Percentiles rank a stretch among this genome's conserved stretches.
Evolutionary conservation across 2,329 filamentous ascomycete species (phyloP).

Genomic region (Aureobasidium leucospermi): DNA sequence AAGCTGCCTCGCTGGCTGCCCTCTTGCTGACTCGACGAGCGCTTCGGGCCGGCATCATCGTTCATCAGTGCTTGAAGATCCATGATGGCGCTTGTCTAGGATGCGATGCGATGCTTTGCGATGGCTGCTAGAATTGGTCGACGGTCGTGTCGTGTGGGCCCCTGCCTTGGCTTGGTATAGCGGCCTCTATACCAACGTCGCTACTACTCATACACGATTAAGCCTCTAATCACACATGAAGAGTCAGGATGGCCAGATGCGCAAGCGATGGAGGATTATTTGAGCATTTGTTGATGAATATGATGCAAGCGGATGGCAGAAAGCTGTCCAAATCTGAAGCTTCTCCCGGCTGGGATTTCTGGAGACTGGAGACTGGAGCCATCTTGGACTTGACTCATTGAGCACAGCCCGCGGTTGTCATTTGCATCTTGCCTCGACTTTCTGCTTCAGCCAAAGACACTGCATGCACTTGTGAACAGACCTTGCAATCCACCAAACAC

Average conservation of each 20-base stretch:
- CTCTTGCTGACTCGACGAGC: slow-evolving; percentile 14
- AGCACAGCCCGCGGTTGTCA: not conserved
- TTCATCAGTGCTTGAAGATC: slow-evolving; percentile 25
- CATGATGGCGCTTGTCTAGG: slow-evolving; percentile 18
- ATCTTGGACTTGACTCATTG: too few species aligned
- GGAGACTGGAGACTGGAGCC: not conserved
- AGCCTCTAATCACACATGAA: not conserved
- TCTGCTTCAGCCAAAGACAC: too few species aligned
- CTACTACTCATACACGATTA: not conserved
- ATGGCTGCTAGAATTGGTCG: not conserved
- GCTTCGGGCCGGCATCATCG: slow-evolving; percentile 23
- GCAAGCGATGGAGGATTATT: not conserved
- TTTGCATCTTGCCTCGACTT: too few species aligned
- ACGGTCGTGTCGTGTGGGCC: not conserved
- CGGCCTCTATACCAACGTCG: not conserved
- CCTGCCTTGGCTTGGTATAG: not conserved
- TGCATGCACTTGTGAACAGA: too few species aligned
- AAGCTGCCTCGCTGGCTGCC: slow-evolving; percentile 17
- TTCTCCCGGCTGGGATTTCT: not conserved
- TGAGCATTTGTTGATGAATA: not conserved
- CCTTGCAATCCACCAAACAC: too few species aligned
- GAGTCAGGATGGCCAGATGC: not conserved
- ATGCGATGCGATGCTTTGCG: too few species aligned
- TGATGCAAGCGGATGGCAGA: not conserved
- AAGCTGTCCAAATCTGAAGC: not conserved